A percentile compares a stretch with the other conserved stretches of the same genome.
Conservation (phyloP, 164 flowering plant species). For the Chimonanthus salicifolius region DNA sequence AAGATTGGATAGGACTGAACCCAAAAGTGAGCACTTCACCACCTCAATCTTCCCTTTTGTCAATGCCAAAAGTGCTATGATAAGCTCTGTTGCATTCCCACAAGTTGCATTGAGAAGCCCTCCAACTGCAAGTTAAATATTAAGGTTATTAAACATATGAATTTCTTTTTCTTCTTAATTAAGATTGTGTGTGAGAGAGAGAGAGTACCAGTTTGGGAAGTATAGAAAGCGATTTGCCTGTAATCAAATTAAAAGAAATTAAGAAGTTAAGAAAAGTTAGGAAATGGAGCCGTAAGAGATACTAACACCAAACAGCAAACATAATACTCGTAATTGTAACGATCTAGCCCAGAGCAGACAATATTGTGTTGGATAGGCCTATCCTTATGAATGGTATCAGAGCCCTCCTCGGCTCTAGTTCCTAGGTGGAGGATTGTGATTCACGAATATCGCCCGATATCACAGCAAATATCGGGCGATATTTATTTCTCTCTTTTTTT, state of each 20-base stretch:
- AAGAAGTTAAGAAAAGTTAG: not conserved
- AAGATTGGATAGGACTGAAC: conserved; percentile 89
- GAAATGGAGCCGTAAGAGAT: not conserved
- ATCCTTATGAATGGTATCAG: too few species aligned
- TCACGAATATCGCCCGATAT: too few species aligned
- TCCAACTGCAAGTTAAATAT: conserved; percentile 52
- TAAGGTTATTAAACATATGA: not conserved
- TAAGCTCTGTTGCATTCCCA: conserved; percentile 95
- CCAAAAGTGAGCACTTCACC: conserved; percentile 81
- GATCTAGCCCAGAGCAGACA: too few species aligned
- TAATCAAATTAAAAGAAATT: conserved; percentile 7
- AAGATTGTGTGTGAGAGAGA: not conserved
- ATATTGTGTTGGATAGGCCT: too few species aligned
- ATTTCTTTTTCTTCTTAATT: not conserved
- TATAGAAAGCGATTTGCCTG: conserved; percentile 86
- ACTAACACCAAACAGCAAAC: not conserved
- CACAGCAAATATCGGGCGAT: too few species aligned
- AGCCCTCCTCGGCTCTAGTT: not conserved
- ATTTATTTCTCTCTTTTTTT: too few species aligned
- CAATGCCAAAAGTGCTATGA: conserved; percentile 80
- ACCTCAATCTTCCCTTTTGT: conserved; percentile 47
- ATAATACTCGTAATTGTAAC: not conserved
- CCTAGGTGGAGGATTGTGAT: not conserved
- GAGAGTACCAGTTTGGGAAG: conserved; percentile 82
- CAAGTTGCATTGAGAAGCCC: conserved; percentile 96